Evolutionary conservation across 2,329 filamentous ascomycete genomes (phyloP).

Genomic region (Myriangium duriaei): DNA sequence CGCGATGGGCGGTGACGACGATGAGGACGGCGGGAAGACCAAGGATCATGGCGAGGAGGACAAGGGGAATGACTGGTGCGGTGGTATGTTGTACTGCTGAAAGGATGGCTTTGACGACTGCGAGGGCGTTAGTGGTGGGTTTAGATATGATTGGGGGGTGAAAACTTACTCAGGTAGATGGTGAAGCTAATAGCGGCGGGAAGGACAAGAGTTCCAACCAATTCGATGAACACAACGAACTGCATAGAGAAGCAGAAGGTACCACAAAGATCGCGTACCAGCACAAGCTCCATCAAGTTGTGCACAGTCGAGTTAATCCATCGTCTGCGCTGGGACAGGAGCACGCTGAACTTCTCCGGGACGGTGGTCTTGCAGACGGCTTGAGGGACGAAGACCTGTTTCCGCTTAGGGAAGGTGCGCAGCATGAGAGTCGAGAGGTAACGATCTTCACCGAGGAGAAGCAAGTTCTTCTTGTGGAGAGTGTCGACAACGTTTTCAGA

Average conservation of each 20-base stretch:
- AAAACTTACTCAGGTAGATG: conserved; percentile 73
- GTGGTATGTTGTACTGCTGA: conserved; percentile 40
- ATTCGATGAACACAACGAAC: conserved; percentile 91
- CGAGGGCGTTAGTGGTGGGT: conserved; percentile 18
- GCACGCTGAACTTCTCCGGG: conserved; percentile 79
- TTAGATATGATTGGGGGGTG: conserved; percentile 2
- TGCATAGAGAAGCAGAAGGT: conserved; percentile 99
- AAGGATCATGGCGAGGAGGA: conserved; percentile 80
- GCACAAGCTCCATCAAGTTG: conserved; percentile 93
- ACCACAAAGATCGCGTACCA: conserved; percentile 90
- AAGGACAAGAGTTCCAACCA: conserved; percentile 85
- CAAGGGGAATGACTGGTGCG: conserved; percentile 77
- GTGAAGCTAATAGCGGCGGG: conserved; percentile 96
- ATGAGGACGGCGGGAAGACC: conserved; percentile 88
- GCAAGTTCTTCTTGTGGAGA: conserved; percentile 90
- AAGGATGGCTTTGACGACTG: conserved; percentile 76
- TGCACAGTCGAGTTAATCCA: conserved; percentile 99
- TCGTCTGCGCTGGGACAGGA: conserved; percentile 85
- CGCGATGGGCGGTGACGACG: conserved; percentile 81
- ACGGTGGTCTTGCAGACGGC: conserved; percentile 98
- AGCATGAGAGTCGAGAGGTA: conserved; percentile 96
- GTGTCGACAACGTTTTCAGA: conserved; percentile 99
- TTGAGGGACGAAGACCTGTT: conserved; percentile 96
- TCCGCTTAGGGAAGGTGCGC: conserved; percentile 95
- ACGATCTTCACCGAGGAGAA: conserved; percentile 84